Conservation (phyloP, 2,329 filamentous ascomycete species). For the Dactylellina haptotyla region DNA sequence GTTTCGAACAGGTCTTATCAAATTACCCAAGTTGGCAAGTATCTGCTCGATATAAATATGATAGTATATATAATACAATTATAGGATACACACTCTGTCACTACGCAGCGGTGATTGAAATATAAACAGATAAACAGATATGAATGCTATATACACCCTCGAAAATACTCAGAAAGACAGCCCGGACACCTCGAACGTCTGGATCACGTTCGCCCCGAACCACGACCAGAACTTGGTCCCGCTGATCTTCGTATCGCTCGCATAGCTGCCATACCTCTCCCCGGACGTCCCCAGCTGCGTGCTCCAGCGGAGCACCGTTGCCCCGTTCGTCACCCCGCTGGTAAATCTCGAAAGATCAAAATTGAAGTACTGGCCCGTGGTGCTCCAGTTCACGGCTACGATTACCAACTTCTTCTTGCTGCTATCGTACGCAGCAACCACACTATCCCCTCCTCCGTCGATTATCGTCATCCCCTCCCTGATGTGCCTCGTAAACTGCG, state of each 20-base stretch:
- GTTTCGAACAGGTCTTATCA: too few relatives aligned
- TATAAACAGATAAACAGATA: too few relatives aligned
- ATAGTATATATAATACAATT: too few relatives aligned
- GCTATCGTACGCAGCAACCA: constrained; percentile 62
- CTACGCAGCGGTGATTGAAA: too few relatives aligned
- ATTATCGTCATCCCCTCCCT: constrained; percentile 62
- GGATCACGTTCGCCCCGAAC: constrained; percentile 60
- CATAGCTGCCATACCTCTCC: constrained; percentile 59
- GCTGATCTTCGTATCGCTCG: constrained; percentile 59
- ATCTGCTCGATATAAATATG: too few relatives aligned
- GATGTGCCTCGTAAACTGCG: constrained; percentile 63
- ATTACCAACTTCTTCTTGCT: constrained; percentile 60
- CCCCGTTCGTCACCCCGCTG: constrained; percentile 58
- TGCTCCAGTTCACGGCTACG: constrained; percentile 62
- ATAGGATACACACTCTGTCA: too few relatives aligned
- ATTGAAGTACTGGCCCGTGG: constrained; percentile 60
- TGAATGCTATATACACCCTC: too few relatives aligned
- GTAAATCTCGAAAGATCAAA: constrained; percentile 63
- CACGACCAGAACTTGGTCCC: constrained; percentile 61
- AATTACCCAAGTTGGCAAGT: too few relatives aligned
- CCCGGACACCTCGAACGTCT: constrained; percentile 62
- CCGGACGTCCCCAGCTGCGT: constrained; percentile 61
- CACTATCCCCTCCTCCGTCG: constrained; percentile 60
- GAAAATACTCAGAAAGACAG: too few relatives aligned
- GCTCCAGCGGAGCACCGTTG: constrained; percentile 61